Evolutionary conservation across 805 yeast genomes (phyloP).

Genomic region (Hanseniaspora clermontiae): DNA sequence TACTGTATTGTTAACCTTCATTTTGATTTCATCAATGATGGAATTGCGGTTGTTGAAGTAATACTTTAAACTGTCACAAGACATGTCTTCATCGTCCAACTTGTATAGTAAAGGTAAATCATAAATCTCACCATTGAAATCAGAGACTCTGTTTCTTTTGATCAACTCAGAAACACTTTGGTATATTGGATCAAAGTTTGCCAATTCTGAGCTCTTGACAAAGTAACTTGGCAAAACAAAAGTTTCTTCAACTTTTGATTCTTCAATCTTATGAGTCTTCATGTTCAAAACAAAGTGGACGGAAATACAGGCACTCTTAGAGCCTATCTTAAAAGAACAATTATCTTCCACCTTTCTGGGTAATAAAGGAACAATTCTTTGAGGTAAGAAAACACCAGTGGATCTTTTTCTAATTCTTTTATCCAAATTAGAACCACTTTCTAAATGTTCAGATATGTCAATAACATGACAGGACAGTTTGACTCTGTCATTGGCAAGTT

Average conservation of each 20-base stretch:
- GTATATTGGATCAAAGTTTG: not conserved
- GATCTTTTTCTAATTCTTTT: slow-evolving; percentile 84
- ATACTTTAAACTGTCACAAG: slow-evolving; percentile 37
- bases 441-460: slow-evolving; percentile 63
- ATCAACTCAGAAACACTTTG: not conserved
- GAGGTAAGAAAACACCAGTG: slow-evolving; percentile 77
- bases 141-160: not conserved
- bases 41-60: slow-evolving; percentile 51
- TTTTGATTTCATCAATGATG: slow-evolving; percentile 60
- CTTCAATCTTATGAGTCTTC: slow-evolving; percentile 54
- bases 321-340: slow-evolving; percentile 49
- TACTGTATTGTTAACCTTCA: slow-evolving; percentile 70
- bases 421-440: slow-evolving; percentile 65
- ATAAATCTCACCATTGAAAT: slow-evolving; percentile 16
- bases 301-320: slow-evolving; percentile 54
- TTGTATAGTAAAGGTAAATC: slow-evolving; percentile 59
- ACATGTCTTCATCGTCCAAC: slow-evolving; percentile 68
- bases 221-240: slow-evolving; percentile 46
- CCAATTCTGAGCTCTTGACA: slow-evolving; percentile 17
- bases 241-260: slow-evolving; percentile 66
- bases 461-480: slow-evolving; percentile 78
- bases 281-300: slow-evolving; percentile 73
- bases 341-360: slow-evolving; percentile 52
- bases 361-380: slow-evolving; percentile 50
- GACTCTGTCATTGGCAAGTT: slow-evolving; percentile 33